phyloP scores from a whole-genome alignment of 1,284 basidiomycete species.

The Trichosporon inkin region DNA sequence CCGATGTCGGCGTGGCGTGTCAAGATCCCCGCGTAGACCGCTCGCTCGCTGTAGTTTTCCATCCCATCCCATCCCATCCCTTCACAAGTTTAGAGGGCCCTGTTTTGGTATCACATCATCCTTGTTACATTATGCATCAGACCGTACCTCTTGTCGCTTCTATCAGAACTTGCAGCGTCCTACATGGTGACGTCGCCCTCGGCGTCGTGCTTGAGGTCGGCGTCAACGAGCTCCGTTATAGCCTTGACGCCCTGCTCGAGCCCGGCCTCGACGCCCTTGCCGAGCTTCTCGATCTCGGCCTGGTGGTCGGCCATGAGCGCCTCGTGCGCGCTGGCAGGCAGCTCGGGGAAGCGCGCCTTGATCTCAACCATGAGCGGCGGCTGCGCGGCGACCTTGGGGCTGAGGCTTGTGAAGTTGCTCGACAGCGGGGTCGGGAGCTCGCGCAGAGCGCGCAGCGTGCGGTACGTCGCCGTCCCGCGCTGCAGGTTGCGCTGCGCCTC shows the following conservation, averaged over 20 bases:
- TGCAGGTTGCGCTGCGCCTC: slow-evolving; percentile 35
- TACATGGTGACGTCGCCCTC: slow-evolving; percentile 22
- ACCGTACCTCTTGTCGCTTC: background rate
- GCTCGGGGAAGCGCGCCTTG: slow-evolving; percentile 43
- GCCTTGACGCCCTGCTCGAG: slow-evolving; percentile 37
- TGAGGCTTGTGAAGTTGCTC: slow-evolving; percentile 25
- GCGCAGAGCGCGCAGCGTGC: slow-evolving; percentile 31
- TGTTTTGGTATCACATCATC: background rate
- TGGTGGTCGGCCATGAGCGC: slow-evolving; percentile 41
- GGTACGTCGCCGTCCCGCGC: slow-evolving; percentile 34
- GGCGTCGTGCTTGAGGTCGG: slow-evolving; percentile 14
- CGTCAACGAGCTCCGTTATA: slow-evolving; percentile 30
- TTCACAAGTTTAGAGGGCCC: background rate
- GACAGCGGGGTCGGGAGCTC: slow-evolving; percentile 10
- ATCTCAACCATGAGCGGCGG: slow-evolving; percentile 37
- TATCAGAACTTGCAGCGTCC: background rate
- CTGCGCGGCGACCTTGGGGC: slow-evolving; percentile 35
- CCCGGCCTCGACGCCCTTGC: slow-evolving; percentile 31
- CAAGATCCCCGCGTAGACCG: slow-evolving; percentile 35
- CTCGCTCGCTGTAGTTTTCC: background rate
- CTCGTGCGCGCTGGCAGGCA: slow-evolving; percentile 33
- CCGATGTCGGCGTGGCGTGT: slow-evolving; percentile 49
- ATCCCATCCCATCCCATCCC: background rate
- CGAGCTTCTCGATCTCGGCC: slow-evolving; percentile 37
- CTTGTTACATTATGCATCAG: slow-evolving; percentile 5